Conservation (phyloP, 1,139 yeast species). For the Suhomyces bokatorum region DNA sequence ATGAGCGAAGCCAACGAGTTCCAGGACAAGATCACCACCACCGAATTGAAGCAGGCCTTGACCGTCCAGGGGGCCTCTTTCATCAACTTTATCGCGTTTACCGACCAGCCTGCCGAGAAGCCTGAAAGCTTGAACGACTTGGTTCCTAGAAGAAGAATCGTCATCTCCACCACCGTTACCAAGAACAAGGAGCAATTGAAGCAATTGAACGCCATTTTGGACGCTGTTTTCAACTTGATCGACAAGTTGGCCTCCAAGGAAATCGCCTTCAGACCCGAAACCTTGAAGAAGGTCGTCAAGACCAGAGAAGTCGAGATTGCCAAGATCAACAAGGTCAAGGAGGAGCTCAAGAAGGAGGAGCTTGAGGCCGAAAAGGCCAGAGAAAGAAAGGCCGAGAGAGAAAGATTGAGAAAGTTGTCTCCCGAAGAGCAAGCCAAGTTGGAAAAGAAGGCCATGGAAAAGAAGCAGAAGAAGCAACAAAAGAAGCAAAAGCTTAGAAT, state of each 20-base stretch:
- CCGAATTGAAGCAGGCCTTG: conserved; percentile 49
- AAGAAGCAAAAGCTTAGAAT: conserved; percentile 44
- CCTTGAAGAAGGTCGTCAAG: conserved; percentile 70
- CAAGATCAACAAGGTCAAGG: conserved; percentile 60
- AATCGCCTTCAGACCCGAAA: conserved; percentile 60
- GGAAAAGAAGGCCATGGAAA: conserved; percentile 61
- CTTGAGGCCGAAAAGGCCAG: conserved; percentile 68
- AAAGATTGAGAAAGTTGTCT: conserved; percentile 55
- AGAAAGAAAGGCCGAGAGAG: conserved; percentile 62
- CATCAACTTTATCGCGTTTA: conserved; percentile 69
- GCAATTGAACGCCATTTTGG: conserved; percentile 49
- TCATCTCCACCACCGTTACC: conserved; percentile 53
- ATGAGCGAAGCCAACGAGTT: conserved; percentile 89
- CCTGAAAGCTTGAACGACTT: conserved; percentile 59
- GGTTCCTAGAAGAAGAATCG: conserved; percentile 55
- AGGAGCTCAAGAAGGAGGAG: conserved; percentile 65
- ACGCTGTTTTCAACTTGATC: conserved; percentile 52
- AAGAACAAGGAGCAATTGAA: conserved; percentile 45
- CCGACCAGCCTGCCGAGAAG: conserved; percentile 75
- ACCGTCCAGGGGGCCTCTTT: conserved; percentile 54
- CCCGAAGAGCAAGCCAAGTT: conserved; percentile 75
- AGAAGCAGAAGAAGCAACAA: conserved; percentile 43
- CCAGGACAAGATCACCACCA: conserved; percentile 61
- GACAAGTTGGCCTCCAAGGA: conserved; percentile 53
- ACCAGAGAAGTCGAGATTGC: conserved; percentile 70